Evolutionary conservation across 2,329 filamentous ascomycete species (phyloP).

Genomic region (Colletotrichum sp.): DNA sequence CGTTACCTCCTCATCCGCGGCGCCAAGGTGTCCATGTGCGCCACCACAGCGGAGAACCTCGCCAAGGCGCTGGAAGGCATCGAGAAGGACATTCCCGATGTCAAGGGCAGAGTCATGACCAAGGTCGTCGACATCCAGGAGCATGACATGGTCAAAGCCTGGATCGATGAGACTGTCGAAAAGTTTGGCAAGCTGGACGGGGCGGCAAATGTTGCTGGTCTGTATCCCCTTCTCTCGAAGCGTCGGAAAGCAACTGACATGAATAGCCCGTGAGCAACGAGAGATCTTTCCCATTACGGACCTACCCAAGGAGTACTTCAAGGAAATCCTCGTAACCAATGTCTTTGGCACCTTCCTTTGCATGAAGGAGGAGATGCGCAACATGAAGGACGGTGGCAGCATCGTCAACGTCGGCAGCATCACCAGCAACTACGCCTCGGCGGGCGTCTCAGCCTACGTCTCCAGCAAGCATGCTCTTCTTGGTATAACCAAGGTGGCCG

Average conservation of each 20-base stretch:
- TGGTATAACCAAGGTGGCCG: constrained; percentile 30
- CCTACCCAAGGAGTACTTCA: constrained; percentile 26
- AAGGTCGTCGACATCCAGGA: constrained; percentile 35
- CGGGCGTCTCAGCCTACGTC: constrained; percentile 35
- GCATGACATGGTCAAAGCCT: constrained; percentile 32
- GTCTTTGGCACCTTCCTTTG: constrained; percentile 30
- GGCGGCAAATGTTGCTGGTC: constrained; percentile 43
- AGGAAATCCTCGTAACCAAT: constrained; percentile 27
- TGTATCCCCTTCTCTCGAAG: neutral
- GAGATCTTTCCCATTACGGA: constrained; percentile 26
- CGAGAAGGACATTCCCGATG: constrained; percentile 26
- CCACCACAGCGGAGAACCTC: constrained; percentile 31
- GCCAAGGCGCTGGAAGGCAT: constrained; percentile 27
- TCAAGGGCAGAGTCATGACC: constrained; percentile 26
- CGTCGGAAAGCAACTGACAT: neutral
- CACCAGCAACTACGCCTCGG: constrained; percentile 43
- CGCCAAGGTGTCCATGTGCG: constrained; percentile 34
- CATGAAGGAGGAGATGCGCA: constrained; percentile 31
- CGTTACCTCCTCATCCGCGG: constrained; percentile 29
- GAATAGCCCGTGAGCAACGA: constrained; percentile 26
- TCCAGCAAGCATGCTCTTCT: constrained; percentile 36
- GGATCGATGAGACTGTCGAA: constrained; percentile 35
- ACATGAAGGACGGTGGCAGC: constrained; percentile 46
- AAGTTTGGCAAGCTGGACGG: constrained; percentile 38
- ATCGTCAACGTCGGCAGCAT: constrained; percentile 55